Base-by-base conservation (phyloP, 768 basidiomycete genomes). In the Mycena indigotica region DNA sequence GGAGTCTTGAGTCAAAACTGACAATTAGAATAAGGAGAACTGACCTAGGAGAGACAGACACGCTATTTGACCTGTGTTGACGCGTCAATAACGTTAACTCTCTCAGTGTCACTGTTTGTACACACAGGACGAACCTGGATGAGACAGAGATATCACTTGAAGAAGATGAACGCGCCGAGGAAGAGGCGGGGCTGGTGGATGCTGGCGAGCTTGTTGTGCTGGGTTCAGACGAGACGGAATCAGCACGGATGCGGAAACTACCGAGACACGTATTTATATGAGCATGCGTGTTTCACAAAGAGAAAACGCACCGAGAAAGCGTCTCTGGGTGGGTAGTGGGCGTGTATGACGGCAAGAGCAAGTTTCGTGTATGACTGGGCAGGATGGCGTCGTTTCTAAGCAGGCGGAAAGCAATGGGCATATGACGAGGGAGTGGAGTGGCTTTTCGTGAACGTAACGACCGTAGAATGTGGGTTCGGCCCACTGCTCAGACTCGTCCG, bases 101-200 rank as follows among this genome's bases (percentile, higher is more conserved):
- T n/a, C 12, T 10, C 35, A 38, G 35, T n/a, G n/a, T n/a, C n/a
- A n/a, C n/a, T n/a, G 29, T n/a, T n/a, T 28, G 48, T 23, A 50
- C 23, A 15, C 23, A n/a, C n/a, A n/a, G 19, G 48, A 50, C 28
- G 23, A 23, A 50, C 35, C 35, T 38, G 35, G 48, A 50, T 28
- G 48, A n/a, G n/a, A n/a, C 48, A n/a, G 41, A 44, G 25, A 30
- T n/a, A 10, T 17, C 50, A 21, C 28, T 30, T 26, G 50, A 19
- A 5, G 50, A 51, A 5, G 50, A 44, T 23, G 3, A 32, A 28
- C 28, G n/a, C 30, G 28, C 25, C 28, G 50, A 51, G 10, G 28
- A 28, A 19, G 50, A 51, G 19, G 50, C 25, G n/a, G 50, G 32
- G n/a, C 48, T 50, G 48, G 48, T 25, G 24, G 48, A 16, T 50